Evolutionary conservation across 2,329 filamentous ascomycete species (phyloP), one percentile per base, ranked within the genome.

Genomic region (Fusarium clavum): DNA sequence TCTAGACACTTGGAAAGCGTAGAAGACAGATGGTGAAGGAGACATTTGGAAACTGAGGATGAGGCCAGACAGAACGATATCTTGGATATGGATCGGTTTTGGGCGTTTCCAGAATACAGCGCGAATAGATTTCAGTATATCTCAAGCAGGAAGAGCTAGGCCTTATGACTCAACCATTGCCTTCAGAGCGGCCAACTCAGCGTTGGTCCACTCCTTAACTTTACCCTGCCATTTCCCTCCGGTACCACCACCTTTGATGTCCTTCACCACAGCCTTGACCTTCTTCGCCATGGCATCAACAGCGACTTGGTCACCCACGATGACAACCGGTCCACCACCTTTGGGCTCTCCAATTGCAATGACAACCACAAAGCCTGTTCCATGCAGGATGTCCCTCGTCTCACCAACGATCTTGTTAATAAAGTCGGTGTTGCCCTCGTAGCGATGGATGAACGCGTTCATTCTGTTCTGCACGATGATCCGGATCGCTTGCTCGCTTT

Each of bases 191-290:
- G 69, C 40, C 27, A 79, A n/a, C 4, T 72, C 68, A 5, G 61
- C 67, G 24, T 69, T 74, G 4, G 70, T 67, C 77, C 77, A 79
- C 6, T 72, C 67, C 4, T 57, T 47, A 0, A 79, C 77, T 30
- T 79, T 79, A 2, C 77, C 77, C 24, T 79, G 77, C 77, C 77
- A 79, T 49, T 76, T 79, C 2, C 73, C 76, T 0, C 74, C 72
- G 2, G 68, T 69, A 7, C 77, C 77, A 0, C 77, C 77, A 0
- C 77, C 77, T 43, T 76, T 79, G 25, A 79, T 65, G 3, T 72
- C 72, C 14, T 62, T 62, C 2, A 76, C 34, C 2, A 63, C 46
- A 1, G 58, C 58, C 24, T 76, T 74, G 11, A 73, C 58, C 11
- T 64, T 74, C 1, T 57, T 16, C 0, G 61, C 71, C 47, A 76